Percentiles rank a stretch among this genome's conserved stretches.
phyloP scores from a whole-genome alignment of 2,329 filamentous ascomycete genomes.

The Penicillium sp. region DNA sequence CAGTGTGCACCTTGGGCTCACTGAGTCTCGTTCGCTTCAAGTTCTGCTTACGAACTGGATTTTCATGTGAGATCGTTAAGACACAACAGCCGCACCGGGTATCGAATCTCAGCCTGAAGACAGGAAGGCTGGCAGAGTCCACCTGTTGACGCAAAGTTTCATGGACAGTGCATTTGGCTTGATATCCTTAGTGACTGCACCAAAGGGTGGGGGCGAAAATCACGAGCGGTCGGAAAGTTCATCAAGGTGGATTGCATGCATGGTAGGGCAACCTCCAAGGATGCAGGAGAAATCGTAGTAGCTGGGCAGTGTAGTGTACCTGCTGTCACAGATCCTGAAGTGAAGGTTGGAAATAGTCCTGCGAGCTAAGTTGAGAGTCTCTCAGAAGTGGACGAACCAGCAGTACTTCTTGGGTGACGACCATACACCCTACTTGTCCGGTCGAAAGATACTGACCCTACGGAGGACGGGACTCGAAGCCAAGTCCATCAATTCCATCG shows the following conservation, averaged over 20 bases:
- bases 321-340: background rate
- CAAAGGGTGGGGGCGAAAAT: background rate
- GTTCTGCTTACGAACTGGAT: background rate
- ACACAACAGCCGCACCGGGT: no score
- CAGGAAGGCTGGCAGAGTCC: no score
- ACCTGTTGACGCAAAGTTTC: no score
- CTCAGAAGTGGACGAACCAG: background rate
- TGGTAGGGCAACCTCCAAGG: background rate
- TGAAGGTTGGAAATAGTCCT: background rate
- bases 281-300: background rate
- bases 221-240: background rate
- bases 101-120: no score
- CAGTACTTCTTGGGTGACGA: background rate
- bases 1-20: conserved; percentile 44
- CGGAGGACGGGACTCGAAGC: background rate
- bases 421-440: background rate
- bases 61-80: background rate
- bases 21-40: conserved; percentile 2
- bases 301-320: background rate
- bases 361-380: no score
- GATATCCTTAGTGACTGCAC: background rate
- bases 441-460: background rate
- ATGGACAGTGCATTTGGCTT: background rate
- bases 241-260: background rate
- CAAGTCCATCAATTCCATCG: background rate